Base-by-base conservation (phyloP, 495 filamentous ascomycete species). In the Neurospora pannonica region DNA sequence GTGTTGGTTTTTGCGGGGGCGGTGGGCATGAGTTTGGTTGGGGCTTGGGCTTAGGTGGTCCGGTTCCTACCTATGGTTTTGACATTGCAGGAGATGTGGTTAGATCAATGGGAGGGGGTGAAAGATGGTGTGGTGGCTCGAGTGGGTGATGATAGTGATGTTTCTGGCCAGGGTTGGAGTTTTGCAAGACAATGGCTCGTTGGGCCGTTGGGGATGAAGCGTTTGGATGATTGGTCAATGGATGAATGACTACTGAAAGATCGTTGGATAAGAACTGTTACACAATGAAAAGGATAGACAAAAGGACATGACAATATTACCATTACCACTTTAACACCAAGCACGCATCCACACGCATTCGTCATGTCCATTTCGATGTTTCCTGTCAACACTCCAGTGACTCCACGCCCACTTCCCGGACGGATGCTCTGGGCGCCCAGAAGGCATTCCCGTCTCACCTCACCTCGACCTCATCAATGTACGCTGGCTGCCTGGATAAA, bases 21-120 rank as follows among this genome's bases (percentile, higher is more conserved):
- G 7, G 79, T 89, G 70, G 83, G 94, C 40, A 97, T 97, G 95
- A 92, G 94, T 70, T 82, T 97, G 42, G 94, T 97, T 17, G 95
- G 95, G 7, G 95, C 94, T 48, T 97, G 93, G 87, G 94, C 94
- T 74, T 97, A 74, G 81, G 17, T 31, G 38, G 34, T 28, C 5
- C 0, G 21, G 48, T 3, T 60, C 10, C 2, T 28, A 28, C 11
- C 21, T 28, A 9, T 48, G 48, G 11, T 0, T 24, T n/a, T 21
- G 1, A n/a, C n/a, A 21, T 11, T 11, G 10, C 4, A 5, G 4
- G 21, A 7, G 21, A 54, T 24, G 1, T 40, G 38, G 38, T 40
- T 0, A 2, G 38, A 40, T 0, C 0, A 5, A 4, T 15, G 10
- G 46, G 21, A 5, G 21, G 21, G 1, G 21, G 24, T n/a, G 7